A percentile compares a stretch with the other conserved stretches of the same genome.
These are phyloP conservation scores for Populus hybrid DNA, from an alignment of 441 rosid genomes.

Conservation along the genomic window DNA sequence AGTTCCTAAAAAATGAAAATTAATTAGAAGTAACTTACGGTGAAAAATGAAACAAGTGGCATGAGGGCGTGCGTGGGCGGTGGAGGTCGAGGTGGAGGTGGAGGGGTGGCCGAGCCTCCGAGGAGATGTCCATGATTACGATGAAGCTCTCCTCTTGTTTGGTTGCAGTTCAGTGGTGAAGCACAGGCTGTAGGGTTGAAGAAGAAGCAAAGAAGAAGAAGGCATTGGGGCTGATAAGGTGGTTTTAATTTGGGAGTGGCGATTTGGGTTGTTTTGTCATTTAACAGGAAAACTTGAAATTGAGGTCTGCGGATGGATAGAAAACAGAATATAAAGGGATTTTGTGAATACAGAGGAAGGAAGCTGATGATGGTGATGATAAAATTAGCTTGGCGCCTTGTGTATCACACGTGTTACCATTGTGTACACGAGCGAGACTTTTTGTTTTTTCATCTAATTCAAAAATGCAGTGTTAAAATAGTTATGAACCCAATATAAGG, in stretches of 20 bases:
- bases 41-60: constrained; percentile 21
- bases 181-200: background rate
- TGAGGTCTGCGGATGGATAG: background rate
- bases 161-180: constrained; percentile 30
- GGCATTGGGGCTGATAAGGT: constrained; percentile 5
- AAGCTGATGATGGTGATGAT: background rate
- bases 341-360: constrained; percentile 3
- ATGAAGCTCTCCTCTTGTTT: background rate
- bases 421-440: background rate
- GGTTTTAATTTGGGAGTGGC: constrained; percentile 14
- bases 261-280: constrained; percentile 22
- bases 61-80: constrained; percentile 37
- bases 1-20: background rate
- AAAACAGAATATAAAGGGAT: background rate
- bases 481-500: too few relatives aligned
- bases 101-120: constrained; percentile 35
- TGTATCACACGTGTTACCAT: constrained; percentile 2
- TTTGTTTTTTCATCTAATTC: background rate
- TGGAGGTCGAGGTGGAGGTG: constrained; percentile 25
- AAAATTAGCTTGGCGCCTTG: constrained; percentile 14
- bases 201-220: constrained; percentile 10
- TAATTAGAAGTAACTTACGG: constrained; percentile 35
- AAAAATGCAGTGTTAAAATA: too few relatives aligned
- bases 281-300: background rate
- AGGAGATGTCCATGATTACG: constrained; percentile 43